A percentile compares a stretch with the other conserved stretches of the same genome.
Evolutionary conservation across 2,329 filamentous ascomycete genomes (phyloP).

Genomic region (Fusarium decemcellulare): DNA sequence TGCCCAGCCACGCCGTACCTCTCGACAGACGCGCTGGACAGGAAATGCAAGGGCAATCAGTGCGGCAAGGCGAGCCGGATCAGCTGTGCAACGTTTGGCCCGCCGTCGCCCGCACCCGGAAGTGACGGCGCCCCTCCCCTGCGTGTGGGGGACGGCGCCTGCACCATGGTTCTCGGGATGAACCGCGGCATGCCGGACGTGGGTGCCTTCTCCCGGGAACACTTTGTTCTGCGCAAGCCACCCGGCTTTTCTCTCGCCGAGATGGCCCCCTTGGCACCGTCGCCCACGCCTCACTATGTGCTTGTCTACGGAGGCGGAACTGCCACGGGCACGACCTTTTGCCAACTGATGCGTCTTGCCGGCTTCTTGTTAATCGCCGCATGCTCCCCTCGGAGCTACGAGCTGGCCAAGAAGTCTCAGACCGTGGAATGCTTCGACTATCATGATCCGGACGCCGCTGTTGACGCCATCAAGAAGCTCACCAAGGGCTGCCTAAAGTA

Average conservation of each 20-base stretch:
- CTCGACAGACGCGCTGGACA: background rate
- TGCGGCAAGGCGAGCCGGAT: too few species aligned
- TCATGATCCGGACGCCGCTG: conserved; percentile 3
- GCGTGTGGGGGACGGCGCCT: too few species aligned
- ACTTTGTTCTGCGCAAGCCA: conserved; percentile 16
- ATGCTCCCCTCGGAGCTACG: conserved; percentile 11
- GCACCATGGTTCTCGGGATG: conserved; percentile 16
- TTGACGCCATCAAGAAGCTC: conserved; percentile 16
- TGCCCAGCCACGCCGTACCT: fast-evolving
- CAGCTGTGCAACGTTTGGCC: too few species aligned
- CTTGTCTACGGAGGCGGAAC: conserved; percentile 21
- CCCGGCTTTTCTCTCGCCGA: conserved; percentile 14
- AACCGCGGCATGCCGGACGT: conserved; percentile 7
- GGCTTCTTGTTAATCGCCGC: conserved; percentile 1
- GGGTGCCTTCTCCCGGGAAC: conserved; percentile 13
- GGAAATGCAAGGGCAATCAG: background rate
- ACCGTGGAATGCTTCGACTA: conserved; percentile 13
- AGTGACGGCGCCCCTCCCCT: too few species aligned
- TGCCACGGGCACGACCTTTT: background rate
- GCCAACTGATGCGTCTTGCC: too few species aligned
- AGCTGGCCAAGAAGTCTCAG: conserved; percentile 14
- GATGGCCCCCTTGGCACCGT: conserved; percentile 11
- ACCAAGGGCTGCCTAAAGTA: conserved; percentile 12
- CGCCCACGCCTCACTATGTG: conserved; percentile 13
- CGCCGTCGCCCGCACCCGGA: too few species aligned